Conservation (phyloP, 495 filamentous ascomycete genomes). For the Podospora conica region DNA sequence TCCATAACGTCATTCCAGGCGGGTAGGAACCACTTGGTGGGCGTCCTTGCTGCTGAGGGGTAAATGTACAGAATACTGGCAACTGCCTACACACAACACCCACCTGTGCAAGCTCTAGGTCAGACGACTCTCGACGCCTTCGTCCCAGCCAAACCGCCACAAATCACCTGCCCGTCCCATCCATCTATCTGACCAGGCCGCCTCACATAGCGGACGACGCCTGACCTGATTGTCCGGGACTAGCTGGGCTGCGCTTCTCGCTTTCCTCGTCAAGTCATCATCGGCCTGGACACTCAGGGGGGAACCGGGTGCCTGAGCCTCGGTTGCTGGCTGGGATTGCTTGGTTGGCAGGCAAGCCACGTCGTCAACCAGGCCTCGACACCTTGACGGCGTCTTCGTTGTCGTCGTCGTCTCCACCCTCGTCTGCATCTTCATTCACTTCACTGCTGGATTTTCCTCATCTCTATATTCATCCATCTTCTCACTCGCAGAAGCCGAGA, state of each 20-base stretch:
- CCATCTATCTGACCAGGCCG: background rate
- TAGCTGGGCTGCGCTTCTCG: background rate
- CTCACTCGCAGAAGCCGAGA: background rate
- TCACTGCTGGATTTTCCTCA: background rate
- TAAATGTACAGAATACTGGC: background rate
- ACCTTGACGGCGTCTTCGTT: background rate
- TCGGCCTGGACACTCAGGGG: background rate
- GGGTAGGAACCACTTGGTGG: too few relatives aligned
- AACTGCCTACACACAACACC: background rate
- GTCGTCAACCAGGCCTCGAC: background rate
- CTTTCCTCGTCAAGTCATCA: background rate
- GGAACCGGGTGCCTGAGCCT: background rate
- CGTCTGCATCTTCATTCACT: background rate
- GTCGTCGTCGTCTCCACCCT: background rate
- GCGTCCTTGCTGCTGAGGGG: background rate
- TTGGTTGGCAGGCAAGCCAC: background rate
- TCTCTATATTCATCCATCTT: background rate
- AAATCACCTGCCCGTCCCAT: background rate
- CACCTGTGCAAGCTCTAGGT: background rate
- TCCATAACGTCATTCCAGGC: constrained; percentile 6
- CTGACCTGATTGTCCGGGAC: background rate
- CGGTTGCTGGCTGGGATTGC: background rate
- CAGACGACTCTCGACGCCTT: background rate
- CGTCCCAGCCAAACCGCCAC: background rate
- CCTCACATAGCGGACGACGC: background rate